Evolutionary conservation across 306 rosid genomes (phyloP).

Genomic region (Bauhinia variegata): DNA sequence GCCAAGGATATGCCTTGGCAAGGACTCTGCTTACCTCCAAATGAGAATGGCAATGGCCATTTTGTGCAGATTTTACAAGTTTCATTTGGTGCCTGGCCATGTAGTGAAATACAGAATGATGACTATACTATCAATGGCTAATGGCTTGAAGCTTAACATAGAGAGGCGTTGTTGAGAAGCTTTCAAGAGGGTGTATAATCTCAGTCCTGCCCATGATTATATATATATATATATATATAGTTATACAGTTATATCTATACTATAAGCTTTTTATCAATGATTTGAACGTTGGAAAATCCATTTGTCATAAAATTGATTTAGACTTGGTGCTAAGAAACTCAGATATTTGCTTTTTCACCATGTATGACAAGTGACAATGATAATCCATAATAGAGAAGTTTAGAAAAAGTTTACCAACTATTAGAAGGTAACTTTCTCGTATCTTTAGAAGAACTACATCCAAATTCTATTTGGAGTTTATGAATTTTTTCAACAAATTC

Average conservation of each 20-base stretch:
- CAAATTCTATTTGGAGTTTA: too few species aligned
- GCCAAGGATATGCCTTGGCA: constrained; percentile 88
- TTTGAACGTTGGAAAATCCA: too few species aligned
- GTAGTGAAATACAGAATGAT: constrained; percentile 77
- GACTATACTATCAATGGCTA: constrained; percentile 89
- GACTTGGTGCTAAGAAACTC: too few species aligned
- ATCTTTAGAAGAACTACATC: too few species aligned
- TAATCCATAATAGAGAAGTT: too few species aligned
- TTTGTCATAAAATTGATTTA: too few species aligned
- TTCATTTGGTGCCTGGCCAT: constrained; percentile 72
- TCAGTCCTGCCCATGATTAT: not conserved
- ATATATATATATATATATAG: not conserved
- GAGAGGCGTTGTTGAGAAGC: constrained; percentile 50
- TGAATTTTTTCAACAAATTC: too few species aligned
- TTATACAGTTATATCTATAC: too few species aligned
- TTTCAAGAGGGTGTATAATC: not conserved
- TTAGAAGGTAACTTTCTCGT: too few species aligned
- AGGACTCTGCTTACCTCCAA: constrained; percentile 93
- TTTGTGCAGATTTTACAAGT: constrained; percentile 84
- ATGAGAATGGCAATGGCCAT: constrained; percentile 91
- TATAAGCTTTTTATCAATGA: not conserved
- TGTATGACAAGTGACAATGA: too few species aligned
- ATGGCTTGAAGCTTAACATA: constrained; percentile 77
- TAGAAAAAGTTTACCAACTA: too few species aligned
- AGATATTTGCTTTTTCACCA: too few species aligned